Percentiles rank a stretch among this genome's conserved stretches.
Conservation (phyloP, 2,329 filamentous ascomycete species). For the Colletotrichum sp. region DNA sequence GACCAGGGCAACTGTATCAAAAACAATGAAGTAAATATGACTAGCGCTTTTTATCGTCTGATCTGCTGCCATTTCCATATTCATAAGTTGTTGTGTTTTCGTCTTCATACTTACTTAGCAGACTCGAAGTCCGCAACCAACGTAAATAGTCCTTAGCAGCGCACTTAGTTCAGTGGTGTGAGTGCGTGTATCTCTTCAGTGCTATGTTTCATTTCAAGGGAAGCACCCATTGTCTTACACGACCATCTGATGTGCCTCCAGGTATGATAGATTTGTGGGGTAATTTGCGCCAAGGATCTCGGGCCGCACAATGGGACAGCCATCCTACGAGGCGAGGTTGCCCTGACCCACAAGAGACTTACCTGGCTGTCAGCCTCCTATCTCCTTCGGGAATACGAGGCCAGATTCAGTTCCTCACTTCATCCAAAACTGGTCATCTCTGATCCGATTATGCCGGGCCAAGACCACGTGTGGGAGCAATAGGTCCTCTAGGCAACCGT, state of each 20-base stretch:
- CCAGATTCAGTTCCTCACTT: background rate
- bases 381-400: background rate
- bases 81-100: background rate
- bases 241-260: background rate
- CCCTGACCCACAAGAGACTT: background rate
- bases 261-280: background rate
- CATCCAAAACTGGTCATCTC: background rate
- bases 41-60: background rate
- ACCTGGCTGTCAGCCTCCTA: background rate
- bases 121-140: background rate
- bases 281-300: background rate
- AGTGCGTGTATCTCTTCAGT: background rate
- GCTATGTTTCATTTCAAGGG: background rate
- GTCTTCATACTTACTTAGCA: background rate
- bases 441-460: background rate
- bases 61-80: background rate
- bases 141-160: background rate
- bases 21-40: fast-evolving
- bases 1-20: background rate
- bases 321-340: background rate
- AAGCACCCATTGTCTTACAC: background rate
- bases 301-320: background rate
- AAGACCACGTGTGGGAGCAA: background rate
- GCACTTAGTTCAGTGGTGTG: background rate
- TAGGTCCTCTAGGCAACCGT: background rate